Evolutionary conservation across 495 filamentous ascomycete species (phyloP).

Genomic region (Aspergillus cavernicola): DNA sequence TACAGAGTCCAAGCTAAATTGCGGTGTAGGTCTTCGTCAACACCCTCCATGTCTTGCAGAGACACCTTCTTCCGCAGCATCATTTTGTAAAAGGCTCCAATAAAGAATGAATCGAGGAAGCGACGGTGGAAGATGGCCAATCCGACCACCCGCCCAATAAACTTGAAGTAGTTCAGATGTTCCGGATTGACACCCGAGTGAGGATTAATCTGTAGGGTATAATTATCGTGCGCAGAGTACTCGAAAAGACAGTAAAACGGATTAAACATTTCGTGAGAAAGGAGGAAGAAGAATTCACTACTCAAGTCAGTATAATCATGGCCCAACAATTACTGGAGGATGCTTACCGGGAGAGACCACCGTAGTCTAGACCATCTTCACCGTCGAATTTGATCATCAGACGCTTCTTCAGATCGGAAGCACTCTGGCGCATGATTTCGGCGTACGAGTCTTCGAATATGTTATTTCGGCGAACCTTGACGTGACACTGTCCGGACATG

Average conservation of each 20-base stretch:
- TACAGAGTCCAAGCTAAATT: slow-evolving; percentile 92
- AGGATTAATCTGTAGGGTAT: slow-evolving; percentile 99
- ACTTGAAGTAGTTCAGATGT: slow-evolving; percentile 99
- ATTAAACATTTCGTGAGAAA: slow-evolving; percentile 99
- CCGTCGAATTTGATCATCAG: slow-evolving; percentile 99
- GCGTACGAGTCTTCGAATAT: slow-evolving; percentile 99
- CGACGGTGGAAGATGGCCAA: slow-evolving; percentile 97
- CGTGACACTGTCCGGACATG: slow-evolving; percentile 92
- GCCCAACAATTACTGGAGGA: no score
- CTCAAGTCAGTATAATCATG: slow-evolving; percentile 22
- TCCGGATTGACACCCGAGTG: slow-evolving; percentile 99
- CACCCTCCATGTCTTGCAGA: slow-evolving; percentile 96
- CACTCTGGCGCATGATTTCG: slow-evolving; percentile 94
- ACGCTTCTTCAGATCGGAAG: slow-evolving; percentile 95
- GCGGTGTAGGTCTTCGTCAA: slow-evolving; percentile 94
- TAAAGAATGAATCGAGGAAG: slow-evolving; percentile 99
- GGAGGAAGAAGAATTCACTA: slow-evolving; percentile 98
- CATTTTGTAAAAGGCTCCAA: slow-evolving; percentile 99
- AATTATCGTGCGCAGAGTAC: slow-evolving; percentile 99
- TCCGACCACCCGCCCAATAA: slow-evolving; percentile 97
- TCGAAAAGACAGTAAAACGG: slow-evolving; percentile 99
- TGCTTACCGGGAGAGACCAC: slow-evolving; percentile 80
- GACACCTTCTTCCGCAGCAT: slow-evolving; percentile 89
- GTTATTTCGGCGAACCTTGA: slow-evolving; percentile 92
- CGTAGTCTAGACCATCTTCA: slow-evolving; percentile 96